Percentiles rank a stretch among this genome's conserved stretches.
phyloP scores from a whole-genome alignment of 768 basidiomycete genomes.

The Termitomyces sp. region DNA sequence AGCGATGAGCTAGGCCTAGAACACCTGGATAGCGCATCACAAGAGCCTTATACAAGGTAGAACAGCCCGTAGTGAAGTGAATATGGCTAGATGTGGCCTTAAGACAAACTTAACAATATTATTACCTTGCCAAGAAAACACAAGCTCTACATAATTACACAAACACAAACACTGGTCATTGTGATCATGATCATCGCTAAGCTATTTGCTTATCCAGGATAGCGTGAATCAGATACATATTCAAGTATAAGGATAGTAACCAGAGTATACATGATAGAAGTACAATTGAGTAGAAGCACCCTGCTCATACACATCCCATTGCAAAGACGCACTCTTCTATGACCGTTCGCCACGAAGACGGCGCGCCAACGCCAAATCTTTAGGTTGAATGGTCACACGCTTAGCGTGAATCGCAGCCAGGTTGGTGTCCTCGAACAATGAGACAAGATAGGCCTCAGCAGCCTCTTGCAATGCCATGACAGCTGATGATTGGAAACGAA shows the following conservation, averaged over 20 bases:
- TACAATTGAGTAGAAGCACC: not conserved
- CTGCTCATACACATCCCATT: not conserved
- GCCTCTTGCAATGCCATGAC: constrained; percentile 69
- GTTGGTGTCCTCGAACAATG: constrained; percentile 69
- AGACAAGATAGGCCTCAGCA: constrained; percentile 68
- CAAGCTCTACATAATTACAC: constrained; percentile 3
- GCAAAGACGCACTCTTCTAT: constrained; percentile 13
- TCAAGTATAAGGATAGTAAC: constrained; percentile 1
- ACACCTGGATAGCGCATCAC: constrained; percentile 18
- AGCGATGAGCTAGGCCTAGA: constrained; percentile 14
- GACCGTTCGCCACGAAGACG: constrained; percentile 34
- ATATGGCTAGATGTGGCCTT: no score
- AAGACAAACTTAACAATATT: not conserved
- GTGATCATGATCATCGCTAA: not conserved
- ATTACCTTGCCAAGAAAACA: not conserved
- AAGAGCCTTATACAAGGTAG: not conserved
- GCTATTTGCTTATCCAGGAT: not conserved
- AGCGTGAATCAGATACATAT: not conserved
- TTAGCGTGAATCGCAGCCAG: constrained; percentile 61
- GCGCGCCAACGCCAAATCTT: constrained; percentile 54
- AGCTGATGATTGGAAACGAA: constrained; percentile 73
- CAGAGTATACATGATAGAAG: constrained; percentile 9
- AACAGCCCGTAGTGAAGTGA: not conserved
- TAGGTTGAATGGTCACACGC: constrained; percentile 58
- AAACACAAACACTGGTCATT: constrained; percentile 13